A percentile compares a stretch with the other conserved stretches of the same genome.
phyloP scores from a whole-genome alignment of 768 basidiomycete species.

The Mycena alexandri region DNA sequence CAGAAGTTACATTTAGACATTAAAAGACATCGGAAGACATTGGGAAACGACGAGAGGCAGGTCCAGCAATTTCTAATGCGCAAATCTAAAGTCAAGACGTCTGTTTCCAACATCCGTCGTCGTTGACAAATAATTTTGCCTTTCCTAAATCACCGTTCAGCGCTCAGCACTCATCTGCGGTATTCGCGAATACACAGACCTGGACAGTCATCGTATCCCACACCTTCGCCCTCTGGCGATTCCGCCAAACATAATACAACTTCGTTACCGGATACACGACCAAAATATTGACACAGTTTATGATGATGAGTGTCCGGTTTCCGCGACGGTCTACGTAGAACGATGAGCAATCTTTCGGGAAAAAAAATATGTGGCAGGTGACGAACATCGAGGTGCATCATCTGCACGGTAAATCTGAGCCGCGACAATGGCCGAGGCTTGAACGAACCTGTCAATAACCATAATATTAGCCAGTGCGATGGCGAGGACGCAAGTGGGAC shows the following conservation, averaged over 20 bases:
- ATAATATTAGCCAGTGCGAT: slow-evolving; percentile 6
- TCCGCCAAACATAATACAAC: slow-evolving; percentile 70
- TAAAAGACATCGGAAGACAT: too few species aligned
- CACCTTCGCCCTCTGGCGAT: slow-evolving; percentile 62
- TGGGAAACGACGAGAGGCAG: too few species aligned
- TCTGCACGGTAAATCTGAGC: slow-evolving; percentile 69
- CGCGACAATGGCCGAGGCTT: slow-evolving; percentile 58
- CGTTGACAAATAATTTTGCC: slow-evolving; percentile 65
- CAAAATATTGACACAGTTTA: slow-evolving; percentile 63
- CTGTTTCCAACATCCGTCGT: slow-evolving; percentile 72
- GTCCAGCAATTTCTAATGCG: slow-evolving; percentile 51
- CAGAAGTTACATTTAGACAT: too few species aligned
- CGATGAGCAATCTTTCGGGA: background rate
- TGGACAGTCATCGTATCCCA: slow-evolving; percentile 71
- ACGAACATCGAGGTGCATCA: slow-evolving; percentile 68
- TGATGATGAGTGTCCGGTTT: slow-evolving; percentile 66
- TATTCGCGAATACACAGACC: slow-evolving; percentile 43
- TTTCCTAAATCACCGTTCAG: slow-evolving; percentile 54
- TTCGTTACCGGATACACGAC: slow-evolving; percentile 68
- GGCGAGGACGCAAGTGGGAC: slow-evolving; percentile 11
- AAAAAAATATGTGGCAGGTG: background rate
- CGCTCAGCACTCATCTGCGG: too few species aligned
- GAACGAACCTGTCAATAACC: slow-evolving; percentile 52
- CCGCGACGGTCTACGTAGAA: slow-evolving; percentile 63
- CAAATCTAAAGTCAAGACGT: slow-evolving; percentile 74